Percentiles rank a stretch among this genome's conserved stretches.
phyloP scores from a whole-genome alignment of 768 basidiomycete genomes.

The Tricholomella constricta region DNA sequence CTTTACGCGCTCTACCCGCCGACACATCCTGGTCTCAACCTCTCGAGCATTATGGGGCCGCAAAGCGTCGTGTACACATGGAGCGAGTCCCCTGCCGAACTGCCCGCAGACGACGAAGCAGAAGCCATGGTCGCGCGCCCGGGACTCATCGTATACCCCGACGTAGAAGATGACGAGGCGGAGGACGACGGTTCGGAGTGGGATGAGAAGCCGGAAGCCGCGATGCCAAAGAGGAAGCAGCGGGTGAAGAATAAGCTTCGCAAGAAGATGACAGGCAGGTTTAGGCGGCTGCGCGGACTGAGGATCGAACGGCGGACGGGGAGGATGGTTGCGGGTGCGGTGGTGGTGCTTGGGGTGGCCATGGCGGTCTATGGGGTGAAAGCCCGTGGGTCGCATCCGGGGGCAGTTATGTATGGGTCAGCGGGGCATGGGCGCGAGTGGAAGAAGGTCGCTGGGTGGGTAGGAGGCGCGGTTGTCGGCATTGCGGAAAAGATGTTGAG shows the following conservation, averaged over 20 bases:
- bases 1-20: slow-evolving; percentile 65
- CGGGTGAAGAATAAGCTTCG: slow-evolving; percentile 19
- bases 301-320: slow-evolving; percentile 39
- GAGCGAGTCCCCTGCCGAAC: slow-evolving; percentile 47
- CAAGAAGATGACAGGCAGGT: slow-evolving; percentile 19
- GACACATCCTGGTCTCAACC: slow-evolving; percentile 50
- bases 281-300: slow-evolving; percentile 19
- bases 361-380: slow-evolving; percentile 58
- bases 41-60: slow-evolving; percentile 72
- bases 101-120: slow-evolving; percentile 56
- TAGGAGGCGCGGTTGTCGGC: slow-evolving; percentile 28
- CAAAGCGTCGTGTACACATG: slow-evolving; percentile 79
- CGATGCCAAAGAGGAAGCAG: slow-evolving; percentile 15
- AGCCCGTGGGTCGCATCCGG: slow-evolving; percentile 23
- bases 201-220: slow-evolving; percentile 14
- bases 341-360: slow-evolving; percentile 70
- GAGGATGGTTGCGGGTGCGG: slow-evolving; percentile 62
- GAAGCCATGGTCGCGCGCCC: slow-evolving; percentile 60
- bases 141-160: slow-evolving; percentile 58
- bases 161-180: slow-evolving; percentile 34
- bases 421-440: slow-evolving; percentile 28
- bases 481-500: slow-evolving; percentile 22
- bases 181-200: slow-evolving; percentile 19
- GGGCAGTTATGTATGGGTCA: slow-evolving; percentile 15
- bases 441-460: slow-evolving; percentile 30